Evolutionary conservation across 768 basidiomycete species (phyloP).

Genomic region (Lanmaoa rubissima): DNA sequence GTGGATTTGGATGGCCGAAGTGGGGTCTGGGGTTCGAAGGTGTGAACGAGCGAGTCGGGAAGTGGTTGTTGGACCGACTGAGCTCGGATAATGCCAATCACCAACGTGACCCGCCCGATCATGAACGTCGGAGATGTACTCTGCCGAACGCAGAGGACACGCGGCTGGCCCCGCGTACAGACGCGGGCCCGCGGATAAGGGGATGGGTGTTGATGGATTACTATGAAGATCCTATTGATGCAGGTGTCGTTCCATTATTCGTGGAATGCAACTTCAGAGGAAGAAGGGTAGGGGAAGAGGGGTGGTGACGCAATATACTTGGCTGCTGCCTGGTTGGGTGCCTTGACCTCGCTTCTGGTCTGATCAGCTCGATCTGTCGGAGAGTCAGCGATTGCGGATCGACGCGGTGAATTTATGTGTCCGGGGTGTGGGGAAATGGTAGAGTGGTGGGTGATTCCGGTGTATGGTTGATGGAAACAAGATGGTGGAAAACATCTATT

Average conservation of each 20-base stretch:
- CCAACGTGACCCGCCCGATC: not conserved
- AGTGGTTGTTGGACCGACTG: conserved; percentile 66
- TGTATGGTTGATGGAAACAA: not conserved
- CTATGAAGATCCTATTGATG: conserved; percentile 53
- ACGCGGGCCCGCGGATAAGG: conserved; percentile 45
- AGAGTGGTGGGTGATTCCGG: not conserved
- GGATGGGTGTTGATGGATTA: conserved; percentile 82
- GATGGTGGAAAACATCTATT: too few relatives aligned
- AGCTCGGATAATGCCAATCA: not conserved
- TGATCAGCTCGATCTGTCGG: not conserved
- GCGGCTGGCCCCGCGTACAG: not conserved
- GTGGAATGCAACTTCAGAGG: conserved; percentile 79
- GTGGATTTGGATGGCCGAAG: conserved; percentile 81
- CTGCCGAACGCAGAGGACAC: not conserved
- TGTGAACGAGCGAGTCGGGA: conserved; percentile 71
- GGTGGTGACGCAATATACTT: conserved; percentile 28
- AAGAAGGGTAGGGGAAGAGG: conserved; percentile 40
- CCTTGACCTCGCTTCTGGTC: not conserved
- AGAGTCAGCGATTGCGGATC: not conserved
- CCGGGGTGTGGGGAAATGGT: not conserved
- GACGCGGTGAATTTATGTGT: not conserved
- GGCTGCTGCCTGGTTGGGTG: too few relatives aligned
- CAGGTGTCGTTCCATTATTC: conserved; percentile 58
- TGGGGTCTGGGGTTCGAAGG: conserved; percentile 82
- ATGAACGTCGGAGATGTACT: not conserved